Conservation (phyloP, 1,284 basidiomycete species). For the Austropuccinia psidii region DNA sequence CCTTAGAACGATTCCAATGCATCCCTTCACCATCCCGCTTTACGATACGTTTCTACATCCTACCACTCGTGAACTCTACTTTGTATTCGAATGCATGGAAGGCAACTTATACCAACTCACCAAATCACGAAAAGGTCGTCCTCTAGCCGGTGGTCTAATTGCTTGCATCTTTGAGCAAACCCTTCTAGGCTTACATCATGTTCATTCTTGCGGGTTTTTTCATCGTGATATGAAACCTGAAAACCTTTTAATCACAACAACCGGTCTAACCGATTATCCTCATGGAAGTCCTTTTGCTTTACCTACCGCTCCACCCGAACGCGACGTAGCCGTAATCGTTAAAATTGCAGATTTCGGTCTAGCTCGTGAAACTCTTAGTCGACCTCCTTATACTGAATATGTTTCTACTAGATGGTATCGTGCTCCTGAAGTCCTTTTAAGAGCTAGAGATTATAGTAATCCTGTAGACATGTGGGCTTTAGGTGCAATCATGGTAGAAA, state of each 20-base stretch:
- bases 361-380: slow-evolving; percentile 77
- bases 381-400: slow-evolving; percentile 96
- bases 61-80: slow-evolving; percentile 87
- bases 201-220: slow-evolving; percentile 88
- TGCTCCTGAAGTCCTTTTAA: slow-evolving; percentile 88
- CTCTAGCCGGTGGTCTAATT: slow-evolving; percentile 87
- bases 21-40: slow-evolving; percentile 94
- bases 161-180: slow-evolving; percentile 93
- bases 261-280: slow-evolving; percentile 89
- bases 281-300: slow-evolving; percentile 40
- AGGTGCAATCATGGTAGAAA: slow-evolving; percentile 94
- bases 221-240: slow-evolving; percentile 99
- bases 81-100: slow-evolving; percentile 99
- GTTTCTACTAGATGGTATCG: slow-evolving; percentile 99
- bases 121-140: slow-evolving; percentile 86
- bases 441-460: slow-evolving; percentile 84
- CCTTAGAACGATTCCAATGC: slow-evolving; percentile 81
- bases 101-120: slow-evolving; percentile 99
- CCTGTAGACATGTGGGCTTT: slow-evolving; percentile 99
- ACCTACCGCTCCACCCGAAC: slow-evolving; percentile 55
- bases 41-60: slow-evolving; percentile 98
- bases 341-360: slow-evolving; percentile 98
- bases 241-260: slow-evolving; percentile 99
- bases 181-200: slow-evolving; percentile 79
- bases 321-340: slow-evolving; percentile 92